Percentiles rank a stretch among this genome's conserved stretches.
Evolutionary conservation across 2,329 filamentous ascomycete genomes (phyloP).

Genomic region (Nemania serpens): DNA sequence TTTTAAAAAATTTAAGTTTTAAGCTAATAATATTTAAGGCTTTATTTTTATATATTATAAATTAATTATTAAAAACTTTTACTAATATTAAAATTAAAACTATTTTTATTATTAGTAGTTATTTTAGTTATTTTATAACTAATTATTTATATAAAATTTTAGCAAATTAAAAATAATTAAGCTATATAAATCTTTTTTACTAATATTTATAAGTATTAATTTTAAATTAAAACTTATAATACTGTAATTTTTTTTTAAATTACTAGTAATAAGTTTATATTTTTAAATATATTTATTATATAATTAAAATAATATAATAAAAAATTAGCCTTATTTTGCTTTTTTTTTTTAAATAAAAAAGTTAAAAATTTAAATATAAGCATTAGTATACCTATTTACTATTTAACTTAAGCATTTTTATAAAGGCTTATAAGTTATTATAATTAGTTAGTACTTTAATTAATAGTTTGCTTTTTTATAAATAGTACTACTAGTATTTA

Average conservation of each 20-base stretch:
- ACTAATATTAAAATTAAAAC: background rate
- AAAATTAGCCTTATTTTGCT: background rate
- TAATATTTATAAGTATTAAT: background rate
- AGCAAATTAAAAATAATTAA: background rate
- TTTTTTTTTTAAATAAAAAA: background rate
- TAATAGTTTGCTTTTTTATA: background rate
- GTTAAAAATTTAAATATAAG: background rate
- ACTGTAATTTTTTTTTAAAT: background rate
- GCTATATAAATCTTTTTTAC: background rate
- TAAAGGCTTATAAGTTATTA: background rate
- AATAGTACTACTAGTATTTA: constrained; percentile 4
- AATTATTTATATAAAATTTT: background rate
- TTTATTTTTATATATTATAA: background rate
- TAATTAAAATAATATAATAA: background rate
- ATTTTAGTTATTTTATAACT: background rate
- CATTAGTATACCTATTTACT: background rate
- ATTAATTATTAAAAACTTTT: background rate
- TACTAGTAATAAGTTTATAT: background rate
- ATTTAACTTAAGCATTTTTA: background rate
- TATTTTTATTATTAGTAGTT: background rate
- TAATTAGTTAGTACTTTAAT: background rate
- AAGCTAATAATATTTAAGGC: background rate
- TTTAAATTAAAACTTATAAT: background rate
- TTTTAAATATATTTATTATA: background rate
- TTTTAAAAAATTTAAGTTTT: background rate